Base-by-base conservation (phyloP, 2,329 filamentous ascomycete species). In the Beauveria bassiana region DNA sequence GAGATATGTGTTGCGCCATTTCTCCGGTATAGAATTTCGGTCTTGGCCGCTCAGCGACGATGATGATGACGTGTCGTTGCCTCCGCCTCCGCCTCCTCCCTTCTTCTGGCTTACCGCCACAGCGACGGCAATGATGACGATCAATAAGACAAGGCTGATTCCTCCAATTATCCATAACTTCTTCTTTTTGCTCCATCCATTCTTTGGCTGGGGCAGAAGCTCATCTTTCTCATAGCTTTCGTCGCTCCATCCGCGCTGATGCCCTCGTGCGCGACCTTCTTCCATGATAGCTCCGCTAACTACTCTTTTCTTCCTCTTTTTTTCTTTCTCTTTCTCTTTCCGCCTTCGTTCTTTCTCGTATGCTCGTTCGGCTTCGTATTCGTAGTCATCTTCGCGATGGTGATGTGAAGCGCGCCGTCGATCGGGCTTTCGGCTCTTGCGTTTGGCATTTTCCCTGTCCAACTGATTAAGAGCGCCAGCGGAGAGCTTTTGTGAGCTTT, bases 1-100 rank as follows among this genome's bases (percentile, higher is more conserved):
- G 22, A 96, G 80, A 65, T 89, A 87, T 2, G 89, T 90, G 16
- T 86, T 91, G 72, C 84, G 86, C 68, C 85, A 92, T 64, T 80
- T 80, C 61, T 77, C 75, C 63, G 89, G 89, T 55, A 90, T 83
- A 62, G 79, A 81, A 65, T 77, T 75, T 28, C 79, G 77, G 58
- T 81, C 79, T 59, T 85, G 77, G 26, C 79, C 78, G 64, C 79
- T 73, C 4, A 90, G 73, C 61, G 68, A 69, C 47, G 68, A 70
- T 34, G 67, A 70, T n/a, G 74, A 69, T 3, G 69, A 66, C 5
- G 67, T 69, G 8, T 60, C 57, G 47, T 59, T 62, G 24, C 62
- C 65, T 20, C 67, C 73, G 34, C 58, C 63, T 3, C 63, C 66
- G 24, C 63, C 64, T 20, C 65, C 65, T 22, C 70, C 68, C 20